Base-by-base conservation (phyloP, 768 basidiomycete species). In the Tephrocybe sp. region DNA sequence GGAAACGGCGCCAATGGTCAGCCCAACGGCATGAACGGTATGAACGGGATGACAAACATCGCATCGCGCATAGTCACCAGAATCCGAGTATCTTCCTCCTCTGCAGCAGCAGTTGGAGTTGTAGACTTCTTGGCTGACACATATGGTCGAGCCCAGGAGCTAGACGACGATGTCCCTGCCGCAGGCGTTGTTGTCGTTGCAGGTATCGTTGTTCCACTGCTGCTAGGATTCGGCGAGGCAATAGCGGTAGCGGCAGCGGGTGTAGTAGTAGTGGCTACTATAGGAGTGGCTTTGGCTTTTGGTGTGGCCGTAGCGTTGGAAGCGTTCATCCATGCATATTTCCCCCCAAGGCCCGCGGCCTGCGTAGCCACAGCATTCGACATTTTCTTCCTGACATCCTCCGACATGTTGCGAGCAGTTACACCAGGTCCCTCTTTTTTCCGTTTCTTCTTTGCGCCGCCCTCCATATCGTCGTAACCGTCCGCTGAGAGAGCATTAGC, bases 321-420 rank as follows among this genome's bases (percentile, higher is more conserved):
- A 4, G 86, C 79, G 13, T 72, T 91, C 89, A 94, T 91, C 92
- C 92, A 94, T 13, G 88, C 76, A 59, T 93, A 94, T 66, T 85
- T 86, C 18, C 86, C 83, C 1, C 84, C 82, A 18, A 91, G 62
- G 0, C 92, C 92, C n/a, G 91, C 89, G 4, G 90, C 90, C 62
- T 91, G 90, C 56, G 84, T 86, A 19, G 92, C 92, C 5, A 89
- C 88, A 19, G 87, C 87, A 64, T 95, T 92, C 27, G 86, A 88
- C 84, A 94, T 84, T 64, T 91, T 92, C 76, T 94, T 94, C 57
- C 85, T 74, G 58, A 91, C 87, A 58, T 94, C 92, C 66, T 93
- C 92, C 4, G 84, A 86, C 88, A 94, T 91, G 61, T 92, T 93
- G 49, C 87, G 73, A 47, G 91, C 89, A 0, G 88, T 88, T 10